Evolutionary conservation across 306 rosid species (phyloP).

Genomic region (Begonia masoniana): DNA sequence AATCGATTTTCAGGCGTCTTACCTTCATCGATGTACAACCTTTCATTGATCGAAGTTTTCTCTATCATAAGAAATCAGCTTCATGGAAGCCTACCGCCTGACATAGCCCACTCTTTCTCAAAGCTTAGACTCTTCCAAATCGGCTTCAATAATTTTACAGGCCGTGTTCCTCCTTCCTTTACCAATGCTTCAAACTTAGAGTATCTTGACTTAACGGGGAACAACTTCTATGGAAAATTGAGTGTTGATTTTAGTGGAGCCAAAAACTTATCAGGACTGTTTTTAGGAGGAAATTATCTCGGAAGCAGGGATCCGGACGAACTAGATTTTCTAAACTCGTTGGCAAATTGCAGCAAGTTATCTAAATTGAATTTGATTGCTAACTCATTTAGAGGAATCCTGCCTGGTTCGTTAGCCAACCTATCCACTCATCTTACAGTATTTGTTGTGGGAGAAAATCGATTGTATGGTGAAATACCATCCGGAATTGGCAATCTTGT

Average conservation of each 20-base stretch:
- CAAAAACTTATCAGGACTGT: neutral
- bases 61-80: neutral
- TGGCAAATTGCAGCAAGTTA: neutral
- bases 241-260: neutral
- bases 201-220: neutral
- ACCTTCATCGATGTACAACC: conserved; percentile 26
- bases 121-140: neutral
- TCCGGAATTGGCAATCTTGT: neutral
- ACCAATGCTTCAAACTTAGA: neutral
- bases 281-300: neutral
- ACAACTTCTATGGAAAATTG: neutral
- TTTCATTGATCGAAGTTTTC: neutral
- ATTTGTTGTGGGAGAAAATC: neutral
- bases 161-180: neutral
- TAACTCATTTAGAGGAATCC: neutral
- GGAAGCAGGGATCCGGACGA: neutral
- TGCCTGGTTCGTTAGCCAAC: neutral
- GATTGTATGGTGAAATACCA: neutral
- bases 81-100: neutral
- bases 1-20: conserved; percentile 52
- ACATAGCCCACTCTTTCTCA: neutral
- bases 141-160: neutral
- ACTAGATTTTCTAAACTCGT: neutral
- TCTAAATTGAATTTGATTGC: neutral
- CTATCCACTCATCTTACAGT: neutral